Evolutionary conservation across 768 basidiomycete species (phyloP).

Genomic region (Roridomyces roridus): DNA sequence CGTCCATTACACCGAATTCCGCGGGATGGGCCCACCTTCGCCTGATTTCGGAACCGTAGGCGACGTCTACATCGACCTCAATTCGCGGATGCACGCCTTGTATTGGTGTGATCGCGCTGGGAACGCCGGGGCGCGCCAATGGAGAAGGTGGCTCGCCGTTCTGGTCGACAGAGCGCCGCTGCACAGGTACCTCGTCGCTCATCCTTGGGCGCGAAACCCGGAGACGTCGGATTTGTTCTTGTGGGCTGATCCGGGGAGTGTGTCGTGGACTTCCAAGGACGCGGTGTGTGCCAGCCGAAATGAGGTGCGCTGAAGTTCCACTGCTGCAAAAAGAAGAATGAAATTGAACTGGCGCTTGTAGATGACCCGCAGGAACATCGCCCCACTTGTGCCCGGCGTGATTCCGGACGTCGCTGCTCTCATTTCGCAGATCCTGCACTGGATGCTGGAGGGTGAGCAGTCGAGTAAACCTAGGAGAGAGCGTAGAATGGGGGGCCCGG

Average conservation of each 20-base stretch:
- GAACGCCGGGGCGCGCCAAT: background rate
- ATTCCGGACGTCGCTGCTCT: constrained; percentile 10
- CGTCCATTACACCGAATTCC: constrained; percentile 32
- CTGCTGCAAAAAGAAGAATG: no score
- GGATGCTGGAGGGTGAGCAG: constrained; percentile 10
- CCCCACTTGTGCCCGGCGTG: background rate
- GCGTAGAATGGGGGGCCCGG: no score
- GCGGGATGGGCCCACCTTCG: constrained; percentile 31
- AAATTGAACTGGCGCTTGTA: no score
- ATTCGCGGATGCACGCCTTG: constrained; percentile 3
- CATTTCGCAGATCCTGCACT: constrained; percentile 11
- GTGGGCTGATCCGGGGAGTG: constrained; percentile 18
- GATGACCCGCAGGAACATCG: constrained; percentile 14
- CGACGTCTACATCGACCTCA: constrained; percentile 32
- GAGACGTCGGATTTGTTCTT: constrained; percentile 16
- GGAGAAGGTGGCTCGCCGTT: constrained; percentile 11
- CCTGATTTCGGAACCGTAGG: constrained; percentile 29
- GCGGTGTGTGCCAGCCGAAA: constrained; percentile 5
- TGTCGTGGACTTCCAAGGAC: constrained; percentile 15
- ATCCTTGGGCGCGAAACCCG: constrained; percentile 15
- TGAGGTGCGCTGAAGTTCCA: no score
- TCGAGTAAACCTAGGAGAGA: no score
- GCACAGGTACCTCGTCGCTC: constrained; percentile 7
- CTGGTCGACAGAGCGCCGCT: constrained; percentile 14
- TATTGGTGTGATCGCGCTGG: constrained; percentile 17